These are phyloP conservation scores for Phaeosphaeria sp. DNA, from an alignment of 2,329 filamentous ascomycete genomes.

Conservation along the genomic window DNA sequence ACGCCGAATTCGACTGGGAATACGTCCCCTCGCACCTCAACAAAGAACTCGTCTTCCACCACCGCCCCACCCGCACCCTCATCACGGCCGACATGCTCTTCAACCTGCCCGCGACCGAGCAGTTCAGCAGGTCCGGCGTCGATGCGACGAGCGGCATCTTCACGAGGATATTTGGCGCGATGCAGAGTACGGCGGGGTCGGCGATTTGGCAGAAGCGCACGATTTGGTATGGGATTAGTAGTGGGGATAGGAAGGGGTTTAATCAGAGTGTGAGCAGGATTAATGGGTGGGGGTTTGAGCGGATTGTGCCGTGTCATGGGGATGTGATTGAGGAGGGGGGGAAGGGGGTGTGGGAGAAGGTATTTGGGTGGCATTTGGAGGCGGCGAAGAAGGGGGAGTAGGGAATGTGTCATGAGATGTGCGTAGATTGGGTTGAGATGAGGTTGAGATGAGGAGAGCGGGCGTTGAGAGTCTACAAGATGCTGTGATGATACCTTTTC, in stretches of 20 bases:
- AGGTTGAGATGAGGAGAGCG: no score
- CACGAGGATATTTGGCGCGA: conserved; percentile 62
- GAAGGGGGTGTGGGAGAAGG: conserved; percentile 77
- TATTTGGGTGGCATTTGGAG: conserved; percentile 83
- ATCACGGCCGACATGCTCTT: conserved; percentile 93
- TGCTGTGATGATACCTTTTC: conserved; percentile 1
- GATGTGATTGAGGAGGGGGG: conserved; percentile 80
- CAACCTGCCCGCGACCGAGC: conserved; percentile 86
- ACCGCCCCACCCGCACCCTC: conserved; percentile 78
- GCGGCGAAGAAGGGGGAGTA: conserved; percentile 26
- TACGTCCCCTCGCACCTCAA: conserved; percentile 82
- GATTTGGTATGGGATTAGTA: conserved; percentile 76
- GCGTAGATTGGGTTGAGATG: no score
- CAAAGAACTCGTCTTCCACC: conserved; percentile 86
- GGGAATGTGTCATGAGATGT: neutral
- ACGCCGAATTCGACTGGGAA: conserved; percentile 82
- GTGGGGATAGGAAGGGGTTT: conserved; percentile 70
- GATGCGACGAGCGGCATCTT: conserved; percentile 64
- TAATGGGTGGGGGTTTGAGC: conserved; percentile 81
- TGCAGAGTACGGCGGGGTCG: conserved; percentile 71
- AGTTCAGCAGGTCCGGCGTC: conserved; percentile 68
- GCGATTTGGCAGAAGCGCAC: conserved; percentile 74
- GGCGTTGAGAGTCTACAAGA: no score
- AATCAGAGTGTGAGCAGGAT: conserved; percentile 74
- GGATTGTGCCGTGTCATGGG: conserved; percentile 90